Percentiles rank a stretch among this genome's conserved stretches.
Conservation (phyloP, 441 rosid genomes). For the Gossypium lobatum region DNA sequence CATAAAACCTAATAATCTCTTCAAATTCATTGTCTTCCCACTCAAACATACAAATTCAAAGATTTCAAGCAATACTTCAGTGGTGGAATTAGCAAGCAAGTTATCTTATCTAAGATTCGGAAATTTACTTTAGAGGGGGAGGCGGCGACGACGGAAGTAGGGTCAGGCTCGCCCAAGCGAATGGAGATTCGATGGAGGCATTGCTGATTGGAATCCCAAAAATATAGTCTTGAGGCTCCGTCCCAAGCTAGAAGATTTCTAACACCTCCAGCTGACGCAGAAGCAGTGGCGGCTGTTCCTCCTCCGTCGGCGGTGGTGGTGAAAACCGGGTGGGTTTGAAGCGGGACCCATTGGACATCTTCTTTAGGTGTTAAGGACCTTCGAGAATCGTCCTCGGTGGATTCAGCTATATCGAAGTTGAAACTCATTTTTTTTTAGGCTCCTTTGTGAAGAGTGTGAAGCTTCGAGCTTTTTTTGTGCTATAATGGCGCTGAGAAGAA, state of each 20-base stretch:
- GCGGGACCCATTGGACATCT: constrained; percentile 61
- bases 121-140: constrained; percentile 70
- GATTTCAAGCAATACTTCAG: background rate
- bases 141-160: constrained; percentile 67
- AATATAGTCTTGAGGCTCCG: constrained; percentile 69
- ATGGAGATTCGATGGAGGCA: constrained; percentile 73
- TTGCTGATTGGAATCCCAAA: constrained; percentile 49
- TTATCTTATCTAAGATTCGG: background rate
- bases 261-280: constrained; percentile 25
- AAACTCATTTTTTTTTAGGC: constrained; percentile 32
- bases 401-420: constrained; percentile 40
- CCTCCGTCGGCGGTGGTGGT: constrained; percentile 26
- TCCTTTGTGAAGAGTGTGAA: background rate
- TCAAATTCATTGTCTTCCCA: background rate
- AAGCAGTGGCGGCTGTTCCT: background rate
- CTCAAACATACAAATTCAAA: background rate
- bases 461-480: background rate
- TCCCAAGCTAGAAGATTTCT: constrained; percentile 75
- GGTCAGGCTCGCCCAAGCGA: constrained; percentile 85
- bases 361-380: constrained; percentile 48
- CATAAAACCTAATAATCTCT: background rate
- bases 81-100: background rate
- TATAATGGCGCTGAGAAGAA: background rate
- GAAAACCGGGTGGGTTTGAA: constrained; percentile 68
- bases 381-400: constrained; percentile 24